These are phyloP conservation scores for Fusarium albosuccineum DNA, from an alignment of 2,329 filamentous ascomycete genomes.

Conservation along the genomic window DNA sequence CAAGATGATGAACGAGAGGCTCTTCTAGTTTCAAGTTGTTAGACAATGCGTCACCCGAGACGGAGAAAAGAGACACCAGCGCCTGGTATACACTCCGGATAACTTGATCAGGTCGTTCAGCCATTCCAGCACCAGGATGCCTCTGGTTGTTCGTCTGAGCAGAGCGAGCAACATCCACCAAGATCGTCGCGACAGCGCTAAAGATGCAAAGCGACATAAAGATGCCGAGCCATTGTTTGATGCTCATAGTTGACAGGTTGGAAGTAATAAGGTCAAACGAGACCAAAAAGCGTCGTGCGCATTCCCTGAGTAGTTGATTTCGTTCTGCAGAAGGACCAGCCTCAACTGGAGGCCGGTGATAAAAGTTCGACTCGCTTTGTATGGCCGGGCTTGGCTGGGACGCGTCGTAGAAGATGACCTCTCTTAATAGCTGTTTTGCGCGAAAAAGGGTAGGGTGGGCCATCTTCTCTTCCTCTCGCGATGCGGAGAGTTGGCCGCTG, in stretches of 20 bases:
- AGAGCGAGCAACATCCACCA: conserved; percentile 58
- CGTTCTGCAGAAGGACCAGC: conserved; percentile 61
- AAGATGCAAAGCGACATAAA: conserved; percentile 71
- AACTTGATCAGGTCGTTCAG: conserved; percentile 39
- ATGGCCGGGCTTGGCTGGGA: conserved; percentile 62
- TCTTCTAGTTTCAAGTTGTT: conserved; percentile 59
- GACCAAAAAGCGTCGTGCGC: conserved; percentile 65
- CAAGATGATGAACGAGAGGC: conserved; percentile 57
- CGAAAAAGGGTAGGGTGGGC: conserved; percentile 64
- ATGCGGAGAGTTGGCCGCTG: conserved; percentile 63
- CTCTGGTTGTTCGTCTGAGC: conserved; percentile 28
- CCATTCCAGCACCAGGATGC: conserved; percentile 16
- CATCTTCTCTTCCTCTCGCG: conserved; percentile 62
- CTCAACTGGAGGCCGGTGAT: conserved; percentile 53
- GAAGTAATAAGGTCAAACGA: conserved; percentile 63
- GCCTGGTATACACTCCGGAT: conserved; percentile 66
- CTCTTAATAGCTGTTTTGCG: conserved; percentile 67
- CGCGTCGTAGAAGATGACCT: conserved; percentile 67
- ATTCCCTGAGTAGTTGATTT: conserved; percentile 62
- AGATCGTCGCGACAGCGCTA: conserved; percentile 65
- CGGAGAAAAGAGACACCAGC: conserved; percentile 63
- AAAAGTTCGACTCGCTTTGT: conserved; percentile 33
- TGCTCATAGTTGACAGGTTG: conserved; percentile 53
- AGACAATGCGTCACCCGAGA: conserved; percentile 58
- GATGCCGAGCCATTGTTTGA: conserved; percentile 63